These are phyloP conservation scores for Penicillium sp. DNA, from an alignment of 2,329 filamentous ascomycete species.

Conservation along the genomic window DNA sequence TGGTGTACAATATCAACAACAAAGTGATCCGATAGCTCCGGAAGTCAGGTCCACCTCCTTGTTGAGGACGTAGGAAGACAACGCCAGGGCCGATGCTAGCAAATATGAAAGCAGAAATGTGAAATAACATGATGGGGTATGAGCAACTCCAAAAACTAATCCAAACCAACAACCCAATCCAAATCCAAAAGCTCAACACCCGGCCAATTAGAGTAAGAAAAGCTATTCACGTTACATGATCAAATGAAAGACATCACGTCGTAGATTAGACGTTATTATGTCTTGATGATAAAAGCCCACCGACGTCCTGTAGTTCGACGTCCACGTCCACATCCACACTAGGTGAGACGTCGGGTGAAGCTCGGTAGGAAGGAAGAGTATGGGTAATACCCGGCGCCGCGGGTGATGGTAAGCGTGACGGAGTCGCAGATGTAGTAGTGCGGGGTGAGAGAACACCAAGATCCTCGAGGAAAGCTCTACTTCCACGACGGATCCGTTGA, in stretches of 20 bases:
- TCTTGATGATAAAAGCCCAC: constrained; percentile 37
- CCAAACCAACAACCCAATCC: background rate
- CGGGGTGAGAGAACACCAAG: constrained; percentile 26
- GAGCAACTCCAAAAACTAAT: background rate
- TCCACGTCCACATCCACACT: constrained; percentile 24
- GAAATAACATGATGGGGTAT: constrained; percentile 1
- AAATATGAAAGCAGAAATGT: constrained; percentile 4
- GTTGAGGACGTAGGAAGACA: background rate
- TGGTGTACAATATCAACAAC: constrained; percentile 5
- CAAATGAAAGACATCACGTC: background rate
- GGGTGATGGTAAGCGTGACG: constrained; percentile 1
- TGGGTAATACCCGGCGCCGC: background rate
- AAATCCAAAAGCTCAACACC: background rate
- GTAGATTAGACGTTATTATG: background rate
- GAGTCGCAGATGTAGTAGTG: background rate
- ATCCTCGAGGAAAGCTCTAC: constrained; percentile 35
- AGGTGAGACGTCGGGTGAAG: constrained; percentile 21
- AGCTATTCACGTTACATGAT: background rate
- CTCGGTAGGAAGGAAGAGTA: constrained; percentile 21
- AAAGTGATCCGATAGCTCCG: background rate
- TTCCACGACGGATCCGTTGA: constrained; percentile 20
- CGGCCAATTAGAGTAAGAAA: background rate
- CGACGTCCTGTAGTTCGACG: constrained; percentile 44
- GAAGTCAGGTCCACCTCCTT: background rate
- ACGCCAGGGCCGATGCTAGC: constrained; percentile 17